Base-by-base conservation (phyloP, 441 rosid genomes). In the Pelargonium australe region DNA sequence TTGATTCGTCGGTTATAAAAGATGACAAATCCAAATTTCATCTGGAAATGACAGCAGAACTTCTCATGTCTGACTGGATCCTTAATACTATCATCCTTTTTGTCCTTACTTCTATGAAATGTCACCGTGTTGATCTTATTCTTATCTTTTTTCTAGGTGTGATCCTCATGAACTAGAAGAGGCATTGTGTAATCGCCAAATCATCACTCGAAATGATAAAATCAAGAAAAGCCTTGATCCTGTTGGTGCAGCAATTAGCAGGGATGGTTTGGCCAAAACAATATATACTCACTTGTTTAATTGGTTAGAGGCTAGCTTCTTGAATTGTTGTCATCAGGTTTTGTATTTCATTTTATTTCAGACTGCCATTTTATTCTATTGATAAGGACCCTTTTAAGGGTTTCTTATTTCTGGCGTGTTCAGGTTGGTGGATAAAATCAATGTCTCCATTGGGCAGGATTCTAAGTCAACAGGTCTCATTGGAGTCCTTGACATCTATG, bases 191-290 rank as follows among this genome's bases (percentile, higher is more conserved):
- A 91, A 91, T 74, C 93, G 93, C 77, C 87, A 89, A 53, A 91
- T 91, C 95, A 66, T 91, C 85, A 91, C 95, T 10, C 97, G 95
- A 0, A 95, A 89, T 79, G 95, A 89, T 74, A 89, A 85, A 70
- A 91, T 91, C 61, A 91, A 87, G 78, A 82, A 91, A 80, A 78
- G 91, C 76, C 87, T 89, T 34, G 97, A 91, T 80, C 95, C 95
- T 67, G 86, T 84, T 64, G 85, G 95, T 79, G 95, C 95, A 55
- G 73, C 65, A 20, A 71, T 76, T 70, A 91, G 87, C 76, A 80
- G 92, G 75, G 99, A 87, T 66, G 89, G 96, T 81, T 84, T 95
- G 60, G 97, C 99, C 65, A 95, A 95, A 86, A 86, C 90, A 10
- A 11, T 91, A 68, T 91, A 91, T 71, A 86, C 92, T 63, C 85